phyloP scores from a whole-genome alignment of 176 grass and related monocot genomes.

The Eleusine coracana region DNA sequence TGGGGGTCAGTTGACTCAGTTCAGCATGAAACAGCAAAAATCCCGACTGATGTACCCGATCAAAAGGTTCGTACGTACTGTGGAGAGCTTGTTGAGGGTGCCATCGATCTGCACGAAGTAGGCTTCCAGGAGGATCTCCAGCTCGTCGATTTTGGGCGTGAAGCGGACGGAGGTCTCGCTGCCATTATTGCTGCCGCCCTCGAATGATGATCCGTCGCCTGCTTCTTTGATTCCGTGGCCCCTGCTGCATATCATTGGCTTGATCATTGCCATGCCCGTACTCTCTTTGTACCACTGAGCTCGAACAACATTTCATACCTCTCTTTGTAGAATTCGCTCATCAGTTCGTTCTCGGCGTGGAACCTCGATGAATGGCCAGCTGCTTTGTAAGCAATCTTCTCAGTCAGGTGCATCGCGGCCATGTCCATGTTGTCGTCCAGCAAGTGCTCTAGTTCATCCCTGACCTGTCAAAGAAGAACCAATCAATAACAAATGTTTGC shows the following conservation, averaged over 20 bases:
- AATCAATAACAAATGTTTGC: too few species aligned
- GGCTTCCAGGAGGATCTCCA: slow-evolving; percentile 74
- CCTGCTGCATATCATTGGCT: background rate
- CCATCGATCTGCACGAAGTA: slow-evolving; percentile 78
- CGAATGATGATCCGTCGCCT: background rate
- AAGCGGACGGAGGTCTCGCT: slow-evolving; percentile 26
- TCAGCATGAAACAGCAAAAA: background rate
- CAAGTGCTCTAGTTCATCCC: slow-evolving; percentile 77
- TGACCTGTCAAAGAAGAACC: slow-evolving; percentile 43
- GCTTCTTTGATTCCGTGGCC: slow-evolving; percentile 7
- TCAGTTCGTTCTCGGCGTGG: background rate
- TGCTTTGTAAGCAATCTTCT: slow-evolving; percentile 55
- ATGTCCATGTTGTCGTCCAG: slow-evolving; percentile 75
- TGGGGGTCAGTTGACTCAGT: background rate
- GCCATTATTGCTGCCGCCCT: background rate
- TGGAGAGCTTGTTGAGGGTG: slow-evolving; percentile 62
- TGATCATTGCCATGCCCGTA: background rate
- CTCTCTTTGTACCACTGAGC: background rate
- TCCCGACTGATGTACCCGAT: background rate
- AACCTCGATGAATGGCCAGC: slow-evolving; percentile 28
- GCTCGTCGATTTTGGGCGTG: slow-evolving; percentile 59
- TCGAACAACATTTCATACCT: slow-evolving; percentile 42
- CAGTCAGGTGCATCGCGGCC: slow-evolving; percentile 67
- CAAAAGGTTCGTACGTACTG: slow-evolving; percentile 26
- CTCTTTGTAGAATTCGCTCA: slow-evolving; percentile 24